Conservation (phyloP, 192 early-diverging fungal species). For the Backusella psychrophila region DNA sequence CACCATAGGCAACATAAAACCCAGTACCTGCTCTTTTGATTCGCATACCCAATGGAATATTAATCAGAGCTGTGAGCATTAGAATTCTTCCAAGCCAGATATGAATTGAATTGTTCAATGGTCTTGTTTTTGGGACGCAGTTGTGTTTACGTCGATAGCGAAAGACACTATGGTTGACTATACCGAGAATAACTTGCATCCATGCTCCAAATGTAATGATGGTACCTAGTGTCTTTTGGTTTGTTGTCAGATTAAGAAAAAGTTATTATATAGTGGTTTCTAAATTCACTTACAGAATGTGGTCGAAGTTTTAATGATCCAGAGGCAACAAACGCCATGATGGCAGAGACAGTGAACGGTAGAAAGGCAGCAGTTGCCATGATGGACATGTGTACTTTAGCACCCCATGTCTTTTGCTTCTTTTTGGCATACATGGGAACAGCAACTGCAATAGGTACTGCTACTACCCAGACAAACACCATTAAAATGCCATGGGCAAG, state of each 20-base stretch:
- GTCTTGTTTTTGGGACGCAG: background rate
- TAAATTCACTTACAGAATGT: slow-evolving; percentile 14
- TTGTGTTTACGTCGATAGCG: slow-evolving; percentile 6
- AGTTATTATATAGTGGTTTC: background rate
- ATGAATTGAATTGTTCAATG: slow-evolving; percentile 19
- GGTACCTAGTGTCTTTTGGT: slow-evolving; percentile 7
- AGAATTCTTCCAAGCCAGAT: slow-evolving; percentile 16
- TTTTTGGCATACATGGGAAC: slow-evolving; percentile 13
- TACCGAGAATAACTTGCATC: slow-evolving; percentile 9
- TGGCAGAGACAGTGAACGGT: slow-evolving; percentile 6
- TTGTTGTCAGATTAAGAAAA: background rate
- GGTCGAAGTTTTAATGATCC: slow-evolving; percentile 6
- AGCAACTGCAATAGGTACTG: slow-evolving; percentile 10
- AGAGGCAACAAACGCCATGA: background rate
- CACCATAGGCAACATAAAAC: background rate
- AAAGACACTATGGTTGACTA: slow-evolving; percentile 10
- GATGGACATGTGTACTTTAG: slow-evolving; percentile 16
- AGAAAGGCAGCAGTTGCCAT: slow-evolving; percentile 9
- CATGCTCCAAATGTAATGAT: slow-evolving; percentile 4
- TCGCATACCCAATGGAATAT: slow-evolving; percentile 16
- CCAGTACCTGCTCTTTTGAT: slow-evolving; percentile 2
- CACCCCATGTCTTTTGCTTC: slow-evolving; percentile 9
- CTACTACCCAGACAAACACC: slow-evolving; percentile 13
- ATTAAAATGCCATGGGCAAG: slow-evolving; percentile 1
- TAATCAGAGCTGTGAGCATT: slow-evolving; percentile 3